phyloP scores from a whole-genome alignment of 805 yeast genomes.

The Cyberlindnera veronae region DNA sequence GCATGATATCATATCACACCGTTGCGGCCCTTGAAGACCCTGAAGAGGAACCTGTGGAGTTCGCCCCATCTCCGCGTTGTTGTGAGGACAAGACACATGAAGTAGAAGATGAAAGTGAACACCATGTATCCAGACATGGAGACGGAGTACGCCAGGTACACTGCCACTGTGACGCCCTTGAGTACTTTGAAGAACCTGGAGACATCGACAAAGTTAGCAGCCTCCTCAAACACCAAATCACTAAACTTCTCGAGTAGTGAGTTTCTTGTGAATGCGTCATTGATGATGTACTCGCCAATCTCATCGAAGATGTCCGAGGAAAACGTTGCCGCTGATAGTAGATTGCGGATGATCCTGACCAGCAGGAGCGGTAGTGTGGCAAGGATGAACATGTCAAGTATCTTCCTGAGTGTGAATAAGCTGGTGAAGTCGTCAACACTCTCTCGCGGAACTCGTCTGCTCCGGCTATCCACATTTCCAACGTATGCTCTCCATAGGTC shows the following conservation, averaged over 20 bases:
- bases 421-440: too few relatives aligned
- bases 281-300: constrained; percentile 4
- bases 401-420: constrained; percentile 2
- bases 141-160: constrained; percentile 15
- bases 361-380: constrained; percentile 15
- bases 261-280: constrained; percentile 1
- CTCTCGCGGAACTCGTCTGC: too few relatives aligned
- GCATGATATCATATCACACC: constrained; percentile 12
- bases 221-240: constrained; percentile 7
- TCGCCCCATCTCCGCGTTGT: constrained; percentile 18
- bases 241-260: constrained; percentile 15
- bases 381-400: constrained; percentile 10
- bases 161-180: constrained; percentile 6
- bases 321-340: constrained; percentile 17
- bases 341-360: constrained; percentile 3
- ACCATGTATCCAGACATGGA: constrained; percentile 17
- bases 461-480: too few relatives aligned
- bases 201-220: constrained; percentile 1
- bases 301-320: constrained; percentile 19
- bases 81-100: constrained; percentile 15
- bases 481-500: too few relatives aligned
- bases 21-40: constrained; percentile 10
- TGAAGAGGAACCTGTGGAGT: constrained; percentile 5
- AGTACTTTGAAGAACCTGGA: neutral
- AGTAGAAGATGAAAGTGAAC: constrained; percentile 15